Percentiles rank a stretch among this genome's conserved stretches.
phyloP scores from a whole-genome alignment of 768 basidiomycete genomes.

The Inosperma sp. region DNA sequence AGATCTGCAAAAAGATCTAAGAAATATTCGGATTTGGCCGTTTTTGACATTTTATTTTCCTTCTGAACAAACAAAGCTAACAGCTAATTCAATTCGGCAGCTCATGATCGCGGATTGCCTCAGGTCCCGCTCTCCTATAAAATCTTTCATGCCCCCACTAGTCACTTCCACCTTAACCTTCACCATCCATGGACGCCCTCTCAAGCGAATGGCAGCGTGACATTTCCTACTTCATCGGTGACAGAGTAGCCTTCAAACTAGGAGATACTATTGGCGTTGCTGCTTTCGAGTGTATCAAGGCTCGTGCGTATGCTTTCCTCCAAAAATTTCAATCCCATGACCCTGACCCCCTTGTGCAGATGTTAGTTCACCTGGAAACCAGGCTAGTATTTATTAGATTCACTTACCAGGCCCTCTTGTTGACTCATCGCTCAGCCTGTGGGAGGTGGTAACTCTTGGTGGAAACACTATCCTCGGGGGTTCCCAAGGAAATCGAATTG shows the following conservation, averaged over 20 bases:
- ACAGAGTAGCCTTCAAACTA: conserved; percentile 32
- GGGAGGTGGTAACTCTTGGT: conserved; percentile 24
- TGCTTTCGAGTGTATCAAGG: conserved; percentile 30
- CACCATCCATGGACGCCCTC: conserved; percentile 26
- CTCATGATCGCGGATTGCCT: neutral
- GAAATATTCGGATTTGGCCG: no score
- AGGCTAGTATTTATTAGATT: conserved; percentile 13
- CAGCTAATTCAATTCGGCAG: conserved; percentile 7
- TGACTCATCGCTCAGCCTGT: conserved; percentile 20
- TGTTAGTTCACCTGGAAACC: conserved; percentile 21
- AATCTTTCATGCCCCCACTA: neutral
- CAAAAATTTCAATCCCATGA: neutral
- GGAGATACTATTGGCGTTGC: conserved; percentile 27
- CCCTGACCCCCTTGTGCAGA: conserved; percentile 15
- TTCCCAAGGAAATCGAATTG: conserved; percentile 22
- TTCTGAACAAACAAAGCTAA: conserved; percentile 3
- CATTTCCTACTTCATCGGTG: conserved; percentile 23
- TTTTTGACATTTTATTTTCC: no score
- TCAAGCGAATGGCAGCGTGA: conserved; percentile 30
- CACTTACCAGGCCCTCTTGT: neutral
- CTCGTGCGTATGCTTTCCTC: conserved; percentile 22
- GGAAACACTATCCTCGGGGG: conserved; percentile 31
- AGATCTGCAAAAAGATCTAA: no score
- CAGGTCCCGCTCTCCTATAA: conserved; percentile 6
- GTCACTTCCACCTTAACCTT: neutral